Evolutionary conservation across 805 yeast species (phyloP).

Genomic region (Komagataella phaffii): DNA sequence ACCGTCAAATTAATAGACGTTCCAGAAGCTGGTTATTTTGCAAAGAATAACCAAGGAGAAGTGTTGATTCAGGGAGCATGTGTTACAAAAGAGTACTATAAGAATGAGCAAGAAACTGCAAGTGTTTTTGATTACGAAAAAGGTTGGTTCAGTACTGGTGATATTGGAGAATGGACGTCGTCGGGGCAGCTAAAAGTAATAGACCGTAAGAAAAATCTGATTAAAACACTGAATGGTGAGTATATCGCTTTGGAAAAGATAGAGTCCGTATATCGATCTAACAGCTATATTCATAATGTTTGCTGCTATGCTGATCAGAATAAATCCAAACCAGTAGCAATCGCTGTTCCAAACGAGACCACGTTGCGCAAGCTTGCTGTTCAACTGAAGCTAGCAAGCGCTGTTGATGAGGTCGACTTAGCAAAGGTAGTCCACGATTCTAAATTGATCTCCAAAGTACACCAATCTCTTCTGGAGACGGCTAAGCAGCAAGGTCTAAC

Average conservation of each 20-base stretch:
- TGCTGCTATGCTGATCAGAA: constrained; percentile 88
- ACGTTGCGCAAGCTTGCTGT: constrained; percentile 49
- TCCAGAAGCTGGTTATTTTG: constrained; percentile 80
- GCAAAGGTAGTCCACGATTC: constrained; percentile 39
- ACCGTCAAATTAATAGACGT: constrained; percentile 87
- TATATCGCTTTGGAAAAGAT: constrained; percentile 93
- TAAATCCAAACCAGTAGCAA: constrained; percentile 86
- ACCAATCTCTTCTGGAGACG: constrained; percentile 50
- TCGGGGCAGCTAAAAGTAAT: constrained; percentile 72
- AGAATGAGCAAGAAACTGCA: constrained; percentile 70
- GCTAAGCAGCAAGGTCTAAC: constrained; percentile 70
- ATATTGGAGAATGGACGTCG: constrained; percentile 85
- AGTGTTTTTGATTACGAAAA: constrained; percentile 61
- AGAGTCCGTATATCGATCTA: constrained; percentile 83
- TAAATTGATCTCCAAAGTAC: constrained; percentile 40
- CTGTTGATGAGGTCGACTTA: constrained; percentile 26
- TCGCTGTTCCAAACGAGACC: constrained; percentile 68
- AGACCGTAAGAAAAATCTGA: constrained; percentile 92
- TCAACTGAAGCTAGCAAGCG: constrained; percentile 34
- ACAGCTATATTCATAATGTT: constrained; percentile 59
- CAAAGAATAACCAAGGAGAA: constrained; percentile 90
- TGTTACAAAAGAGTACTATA: constrained; percentile 66
- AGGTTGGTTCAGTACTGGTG: constrained; percentile 96
- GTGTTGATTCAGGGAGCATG: constrained; percentile 65
- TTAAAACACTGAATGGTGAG: constrained; percentile 94